Conservation (phyloP, 2,329 filamentous ascomycete species). For the Monascus ruber region DNA sequence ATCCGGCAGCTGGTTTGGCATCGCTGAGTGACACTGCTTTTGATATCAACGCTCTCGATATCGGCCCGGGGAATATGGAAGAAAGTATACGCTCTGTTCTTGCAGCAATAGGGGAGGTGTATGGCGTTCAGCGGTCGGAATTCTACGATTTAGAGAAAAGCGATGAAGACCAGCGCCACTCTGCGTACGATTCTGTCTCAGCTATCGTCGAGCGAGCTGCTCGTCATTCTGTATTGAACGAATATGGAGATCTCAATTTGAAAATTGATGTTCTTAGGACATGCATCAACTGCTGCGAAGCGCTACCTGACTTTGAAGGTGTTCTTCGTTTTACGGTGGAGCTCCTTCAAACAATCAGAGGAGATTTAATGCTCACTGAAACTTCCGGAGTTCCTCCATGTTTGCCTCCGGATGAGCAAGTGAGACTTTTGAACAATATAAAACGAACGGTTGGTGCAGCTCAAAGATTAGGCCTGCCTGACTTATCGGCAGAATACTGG, state of each 20-base stretch:
- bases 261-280: conserved; percentile 79
- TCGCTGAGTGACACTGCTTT: conserved; percentile 49
- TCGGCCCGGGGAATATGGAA: conserved; percentile 32
- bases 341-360: conserved; percentile 63
- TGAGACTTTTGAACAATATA: conserved; percentile 73
- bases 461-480: conserved; percentile 57
- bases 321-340: conserved; percentile 82
- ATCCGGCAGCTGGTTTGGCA: conserved; percentile 79
- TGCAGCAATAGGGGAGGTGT: conserved; percentile 26
- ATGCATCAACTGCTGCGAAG: conserved; percentile 91
- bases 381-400: conserved; percentile 58
- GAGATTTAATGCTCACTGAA: conserved; percentile 62
- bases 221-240: conserved; percentile 33
- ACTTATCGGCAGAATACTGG: conserved; percentile 80
- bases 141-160: conserved; percentile 22
- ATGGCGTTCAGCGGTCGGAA: conserved; percentile 29
- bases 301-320: conserved; percentile 79
- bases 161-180: conserved; percentile 6
- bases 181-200: conserved; percentile 24
- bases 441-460: conserved; percentile 71
- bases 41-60: conserved; percentile 32
- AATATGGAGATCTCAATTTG: conserved; percentile 64
- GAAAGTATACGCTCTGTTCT: conserved; percentile 28
- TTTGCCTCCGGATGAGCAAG: conserved; percentile 71
- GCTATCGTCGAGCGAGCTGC: conserved; percentile 35